A percentile compares a stretch with the other conserved stretches of the same genome.
These are phyloP conservation scores for Samsoniella hepiali DNA, from an alignment of 2,329 filamentous ascomycete species.

Conservation along the genomic window DNA sequence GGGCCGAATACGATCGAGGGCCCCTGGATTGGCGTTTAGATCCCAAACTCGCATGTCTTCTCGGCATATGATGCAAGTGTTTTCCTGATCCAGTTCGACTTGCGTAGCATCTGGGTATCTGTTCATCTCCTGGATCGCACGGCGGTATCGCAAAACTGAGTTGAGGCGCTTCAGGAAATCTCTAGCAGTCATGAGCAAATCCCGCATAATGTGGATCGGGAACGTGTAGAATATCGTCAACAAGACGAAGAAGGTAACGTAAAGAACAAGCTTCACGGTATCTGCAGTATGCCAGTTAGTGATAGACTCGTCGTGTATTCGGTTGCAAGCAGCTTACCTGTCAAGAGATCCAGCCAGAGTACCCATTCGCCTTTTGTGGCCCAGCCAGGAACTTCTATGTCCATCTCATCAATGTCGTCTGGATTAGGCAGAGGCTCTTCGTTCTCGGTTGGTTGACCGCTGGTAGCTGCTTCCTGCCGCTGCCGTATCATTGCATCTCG, in stretches of 20 bases:
- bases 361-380: constrained; percentile 93
- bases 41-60: constrained; percentile 91
- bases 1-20: constrained; percentile 78
- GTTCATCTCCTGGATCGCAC: constrained; percentile 92
- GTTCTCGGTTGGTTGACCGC: constrained; percentile 49
- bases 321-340: constrained; percentile 52
- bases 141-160: constrained; percentile 84
- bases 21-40: constrained; percentile 53
- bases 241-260: constrained; percentile 88
- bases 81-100: constrained; percentile 80
- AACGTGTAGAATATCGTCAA: constrained; percentile 91
- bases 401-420: constrained; percentile 84
- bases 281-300: constrained; percentile 50
- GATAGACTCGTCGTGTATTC: not conserved
- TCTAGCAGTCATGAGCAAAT: constrained; percentile 88
- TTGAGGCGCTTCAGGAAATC: constrained; percentile 88
- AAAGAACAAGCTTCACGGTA: constrained; percentile 85
- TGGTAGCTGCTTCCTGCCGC: constrained; percentile 46
- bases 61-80: constrained; percentile 95
- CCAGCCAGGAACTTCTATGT: constrained; percentile 94
- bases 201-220: constrained; percentile 93
- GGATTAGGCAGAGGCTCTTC: constrained; percentile 57
- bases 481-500: constrained; percentile 50
- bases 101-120: constrained; percentile 85
- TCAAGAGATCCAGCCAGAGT: constrained; percentile 79